Conservation (phyloP, 2,329 filamentous ascomycete species). For the Calonectria naviculata region DNA sequence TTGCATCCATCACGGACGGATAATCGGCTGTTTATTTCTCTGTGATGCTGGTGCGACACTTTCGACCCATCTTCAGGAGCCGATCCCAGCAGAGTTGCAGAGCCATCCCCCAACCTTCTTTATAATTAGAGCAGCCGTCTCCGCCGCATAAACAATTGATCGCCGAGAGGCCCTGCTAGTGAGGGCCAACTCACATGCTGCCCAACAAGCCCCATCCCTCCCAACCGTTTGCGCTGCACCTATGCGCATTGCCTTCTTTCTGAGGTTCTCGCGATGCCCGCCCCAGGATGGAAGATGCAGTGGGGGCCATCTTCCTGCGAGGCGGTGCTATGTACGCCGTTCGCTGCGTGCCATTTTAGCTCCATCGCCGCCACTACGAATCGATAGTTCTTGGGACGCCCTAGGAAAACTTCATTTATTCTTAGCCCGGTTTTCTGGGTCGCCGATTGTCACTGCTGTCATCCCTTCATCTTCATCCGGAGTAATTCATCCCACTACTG, state of each 20-base stretch:
- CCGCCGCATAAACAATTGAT: slow-evolving; percentile 8
- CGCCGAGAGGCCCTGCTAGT: background rate
- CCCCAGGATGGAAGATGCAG: background rate
- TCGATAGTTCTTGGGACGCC: background rate
- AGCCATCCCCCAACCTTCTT: background rate
- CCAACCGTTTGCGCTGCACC: background rate
- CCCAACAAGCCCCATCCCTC: background rate
- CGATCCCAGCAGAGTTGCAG: slow-evolving; percentile 7
- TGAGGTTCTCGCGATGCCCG: background rate
- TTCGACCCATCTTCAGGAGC: background rate
- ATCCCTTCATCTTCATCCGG: background rate
- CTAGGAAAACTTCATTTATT: background rate
- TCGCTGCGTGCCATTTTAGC: slow-evolving; percentile 4
- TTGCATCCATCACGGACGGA: background rate
- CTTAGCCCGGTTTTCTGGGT: background rate
- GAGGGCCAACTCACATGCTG: background rate
- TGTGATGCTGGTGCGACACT: slow-evolving; percentile 19
- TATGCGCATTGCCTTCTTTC: background rate
- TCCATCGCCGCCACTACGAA: background rate
- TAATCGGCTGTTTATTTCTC: slow-evolving; percentile 8
- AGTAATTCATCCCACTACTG: background rate
- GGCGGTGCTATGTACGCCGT: background rate
- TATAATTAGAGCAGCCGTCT: slow-evolving; percentile 8
- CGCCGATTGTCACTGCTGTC: background rate
- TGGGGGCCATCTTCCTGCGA: background rate